These are phyloP conservation scores for Colletotrichum graminicola DNA, from an alignment of 2,329 filamentous ascomycete species.

Conservation along the genomic window DNA sequence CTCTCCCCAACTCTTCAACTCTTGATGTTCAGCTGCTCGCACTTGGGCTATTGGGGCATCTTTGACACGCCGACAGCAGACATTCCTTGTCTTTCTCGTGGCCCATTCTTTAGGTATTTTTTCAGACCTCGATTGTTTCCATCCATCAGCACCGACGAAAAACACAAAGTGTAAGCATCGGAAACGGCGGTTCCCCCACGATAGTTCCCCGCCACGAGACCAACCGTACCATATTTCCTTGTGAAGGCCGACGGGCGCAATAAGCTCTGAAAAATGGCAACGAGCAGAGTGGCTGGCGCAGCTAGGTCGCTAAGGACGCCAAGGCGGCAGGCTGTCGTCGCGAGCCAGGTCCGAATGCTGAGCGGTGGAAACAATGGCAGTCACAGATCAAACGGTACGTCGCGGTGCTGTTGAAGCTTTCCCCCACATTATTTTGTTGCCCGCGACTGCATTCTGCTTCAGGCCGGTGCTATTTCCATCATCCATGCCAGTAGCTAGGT, in stretches of 20 bases:
- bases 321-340: conserved; percentile 14
- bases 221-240: neutral
- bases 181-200: neutral
- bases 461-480: neutral
- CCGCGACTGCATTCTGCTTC: neutral
- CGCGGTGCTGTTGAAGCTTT: conserved; percentile 23
- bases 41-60: neutral
- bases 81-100: neutral
- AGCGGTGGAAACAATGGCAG: conserved; percentile 18
- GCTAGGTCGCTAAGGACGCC: conserved; percentile 27
- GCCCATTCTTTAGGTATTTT: neutral
- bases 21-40: neutral
- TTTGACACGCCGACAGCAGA: conserved; percentile 6
- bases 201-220: neutral
- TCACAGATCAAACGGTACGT: conserved; percentile 37
- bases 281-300: conserved; percentile 20
- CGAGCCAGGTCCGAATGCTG: conserved; percentile 32
- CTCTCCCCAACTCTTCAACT: neutral
- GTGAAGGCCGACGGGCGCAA: conserved; percentile 40
- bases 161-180: neutral
- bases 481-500: neutral
- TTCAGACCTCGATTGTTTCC: neutral
- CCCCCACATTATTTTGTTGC: conserved; percentile 11
- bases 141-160: neutral
- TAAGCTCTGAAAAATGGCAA: conserved; percentile 47